Base-by-base conservation (phyloP, 257 asterid species). In the Anisodus acutangulus region DNA sequence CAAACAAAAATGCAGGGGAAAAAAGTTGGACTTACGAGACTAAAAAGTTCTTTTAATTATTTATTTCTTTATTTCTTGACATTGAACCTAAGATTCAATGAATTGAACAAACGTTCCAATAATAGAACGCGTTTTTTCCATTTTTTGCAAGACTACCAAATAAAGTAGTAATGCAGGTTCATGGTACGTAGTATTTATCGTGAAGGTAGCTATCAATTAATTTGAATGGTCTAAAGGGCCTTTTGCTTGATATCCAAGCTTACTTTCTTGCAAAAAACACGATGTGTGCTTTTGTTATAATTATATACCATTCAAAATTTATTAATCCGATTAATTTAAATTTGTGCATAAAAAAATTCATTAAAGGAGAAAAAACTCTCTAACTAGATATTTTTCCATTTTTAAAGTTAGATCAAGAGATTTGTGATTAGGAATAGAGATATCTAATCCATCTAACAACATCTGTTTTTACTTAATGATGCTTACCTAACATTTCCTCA, bases 391-490 rank as follows among this genome's bases (percentile, higher is more conserved):
- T 22, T 22, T 22, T 22, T 22, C 0, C 26, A 22, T 22, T 22
- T 22, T 22, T 22, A 22, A 22, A 22, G 26, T 22, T 22, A 0
- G 26, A 22, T 22, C 26, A 22, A 22, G 26, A 22, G 26, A 22
- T 22, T 22, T 22, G 26, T 22, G 26, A 22, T 22, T 22, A 22
- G 26, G 26, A 0, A 0, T 0, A 0, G 0, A 37, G 0, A 15
- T 1, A 3, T 37, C 0, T 1, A 1, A 37, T 37, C 0, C 19
- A 6, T 67, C 12, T 67, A 35, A 37, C 2, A 12, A 0, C 3
- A 22, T 22, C 26, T 22, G 26, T 22, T 22, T 22, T 0, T 22
- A 22, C 26, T 22, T 22, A 22, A 22, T 22, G 26, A 67, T 67
- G 80, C 6, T 47, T 47, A 47, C 80, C 39, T 72, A 72, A 22